A percentile compares a stretch with the other conserved stretches of the same genome.
Evolutionary conservation across 176 grass and related monocot species (phyloP).

Genomic region (Phoenix roebelenii): DNA sequence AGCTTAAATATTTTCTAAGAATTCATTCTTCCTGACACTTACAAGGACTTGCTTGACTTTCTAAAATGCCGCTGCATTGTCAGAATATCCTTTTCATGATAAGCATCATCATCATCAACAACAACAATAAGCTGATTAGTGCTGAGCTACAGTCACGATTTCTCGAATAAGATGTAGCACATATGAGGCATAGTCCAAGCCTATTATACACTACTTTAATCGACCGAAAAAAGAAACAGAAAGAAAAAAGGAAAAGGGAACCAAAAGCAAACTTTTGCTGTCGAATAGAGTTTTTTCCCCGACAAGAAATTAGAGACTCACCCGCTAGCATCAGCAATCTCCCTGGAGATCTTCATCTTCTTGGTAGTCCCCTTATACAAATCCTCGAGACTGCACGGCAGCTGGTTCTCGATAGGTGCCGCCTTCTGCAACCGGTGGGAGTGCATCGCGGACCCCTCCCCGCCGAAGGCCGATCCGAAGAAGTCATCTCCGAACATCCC

Average conservation of each 20-base stretch:
- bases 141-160: no score
- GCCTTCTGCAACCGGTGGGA: conserved; percentile 35
- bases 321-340: conserved; percentile 51
- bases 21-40: no score
- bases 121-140: no score
- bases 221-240: not conserved
- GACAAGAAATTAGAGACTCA: conserved; percentile 24
- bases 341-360: conserved; percentile 98
- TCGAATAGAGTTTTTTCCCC: no score
- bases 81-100: no score
- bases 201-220: no score
- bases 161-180: no score
- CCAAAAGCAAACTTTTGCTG: not conserved
- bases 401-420: conserved; percentile 49
- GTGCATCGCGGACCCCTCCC: conserved; percentile 30
- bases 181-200: no score
- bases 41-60: no score
- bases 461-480: conserved; percentile 26
- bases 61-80: no score
- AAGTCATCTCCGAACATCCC: conserved; percentile 47
- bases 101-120: no score
- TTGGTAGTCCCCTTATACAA: conserved; percentile 78
- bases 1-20: no score
- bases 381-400: conserved; percentile 64
- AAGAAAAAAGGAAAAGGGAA: not conserved